Base-by-base conservation (phyloP, 2,329 filamentous ascomycete species). In the Cordyceps farinosa region DNA sequence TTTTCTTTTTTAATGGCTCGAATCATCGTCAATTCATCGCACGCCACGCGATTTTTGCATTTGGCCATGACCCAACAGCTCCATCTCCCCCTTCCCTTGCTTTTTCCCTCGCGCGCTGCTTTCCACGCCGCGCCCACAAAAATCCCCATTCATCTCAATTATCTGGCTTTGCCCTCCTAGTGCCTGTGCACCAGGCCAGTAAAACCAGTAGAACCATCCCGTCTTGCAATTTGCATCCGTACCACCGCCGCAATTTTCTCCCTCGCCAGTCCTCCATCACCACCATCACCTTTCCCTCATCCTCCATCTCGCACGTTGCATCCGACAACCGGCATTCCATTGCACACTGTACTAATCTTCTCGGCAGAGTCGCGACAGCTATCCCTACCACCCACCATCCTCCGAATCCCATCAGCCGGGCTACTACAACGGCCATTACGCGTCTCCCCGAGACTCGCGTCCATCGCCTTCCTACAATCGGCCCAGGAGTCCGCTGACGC, bases 361-460 rank as follows among this genome's bases (percentile, higher is more conserved):
- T 57, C 65, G 64, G 53, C 71, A 84, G 82, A 73, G 75, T 70
- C 82, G 78, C 71, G 83, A 85, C 67, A 72, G 79, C 38, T 84
- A 84, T 75, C 73, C 71, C 40, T 47, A 58, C 62, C 82, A 84
- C 72, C 71, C 78, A 54, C 74, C 75, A 66, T 65, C 79, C 48
- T 70, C 73, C 66, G 81, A 84, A 64, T 74, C 80, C 50, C 76
- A 72, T 63, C 71, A 74, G 58, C 64, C 73, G 38, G 70, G 80
- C 53, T 85, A 84, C 67, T 80, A 80, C 72, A 82, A 80, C 76
- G 75, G 76, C 65, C 73, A 72, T 68, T 82, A 82, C 71, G 77
- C 78, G 58, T 84, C 83, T 53, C 81, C 83, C 42, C 44, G 56
- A 53, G 51, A 54, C 34, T 60, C 47, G 27, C 44, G 62, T 22